A percentile compares a stretch with the other conserved stretches of the same genome.
Conservation (phyloP, 2,329 filamentous ascomycete genomes). For the Cladosporium sp. region DNA sequence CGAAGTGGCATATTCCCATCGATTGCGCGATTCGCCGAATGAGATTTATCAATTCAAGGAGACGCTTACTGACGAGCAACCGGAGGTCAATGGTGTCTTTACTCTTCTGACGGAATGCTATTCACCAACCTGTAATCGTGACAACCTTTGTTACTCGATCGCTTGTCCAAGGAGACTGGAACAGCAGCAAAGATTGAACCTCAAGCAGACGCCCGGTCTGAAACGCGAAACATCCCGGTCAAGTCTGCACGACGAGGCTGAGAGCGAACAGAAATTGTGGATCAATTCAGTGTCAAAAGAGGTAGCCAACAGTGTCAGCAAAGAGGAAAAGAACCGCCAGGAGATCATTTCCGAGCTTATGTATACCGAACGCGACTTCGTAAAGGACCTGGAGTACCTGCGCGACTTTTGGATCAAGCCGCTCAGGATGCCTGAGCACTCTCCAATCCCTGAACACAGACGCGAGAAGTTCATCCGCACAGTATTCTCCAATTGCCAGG, state of each 20-base stretch:
- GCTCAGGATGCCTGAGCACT: slow-evolving; percentile 69
- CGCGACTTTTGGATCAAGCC: slow-evolving; percentile 98
- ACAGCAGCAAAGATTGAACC: slow-evolving; percentile 88
- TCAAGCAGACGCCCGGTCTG: slow-evolving; percentile 86
- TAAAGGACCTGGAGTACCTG: slow-evolving; percentile 96
- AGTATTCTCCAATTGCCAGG: slow-evolving; percentile 94
- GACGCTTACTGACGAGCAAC: slow-evolving; percentile 79
- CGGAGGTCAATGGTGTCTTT: slow-evolving; percentile 91
- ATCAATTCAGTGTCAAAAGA: slow-evolving; percentile 98
- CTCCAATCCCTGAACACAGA: slow-evolving; percentile 82
- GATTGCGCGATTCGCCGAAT: slow-evolving; percentile 84
- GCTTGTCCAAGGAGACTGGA: slow-evolving; percentile 90
- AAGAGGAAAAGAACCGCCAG: slow-evolving; percentile 93
- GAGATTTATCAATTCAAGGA: slow-evolving; percentile 98
- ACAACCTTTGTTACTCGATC: slow-evolving; percentile 96
- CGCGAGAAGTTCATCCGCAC: slow-evolving; percentile 88
- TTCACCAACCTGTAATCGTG: slow-evolving; percentile 91
- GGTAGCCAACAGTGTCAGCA: slow-evolving; percentile 80
- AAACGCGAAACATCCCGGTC: slow-evolving; percentile 65
- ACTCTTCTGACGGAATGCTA: slow-evolving; percentile 96
- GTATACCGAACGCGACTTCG: slow-evolving; percentile 98
- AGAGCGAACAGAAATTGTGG: slow-evolving; percentile 97
- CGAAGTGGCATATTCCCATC: slow-evolving; percentile 96
- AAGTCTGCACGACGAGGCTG: slow-evolving; percentile 75
- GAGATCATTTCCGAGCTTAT: slow-evolving; percentile 98